A percentile compares a stretch with the other conserved stretches of the same genome.
phyloP scores from a whole-genome alignment of 495 filamentous ascomycete genomes.

The Cetradonia linearis region DNA sequence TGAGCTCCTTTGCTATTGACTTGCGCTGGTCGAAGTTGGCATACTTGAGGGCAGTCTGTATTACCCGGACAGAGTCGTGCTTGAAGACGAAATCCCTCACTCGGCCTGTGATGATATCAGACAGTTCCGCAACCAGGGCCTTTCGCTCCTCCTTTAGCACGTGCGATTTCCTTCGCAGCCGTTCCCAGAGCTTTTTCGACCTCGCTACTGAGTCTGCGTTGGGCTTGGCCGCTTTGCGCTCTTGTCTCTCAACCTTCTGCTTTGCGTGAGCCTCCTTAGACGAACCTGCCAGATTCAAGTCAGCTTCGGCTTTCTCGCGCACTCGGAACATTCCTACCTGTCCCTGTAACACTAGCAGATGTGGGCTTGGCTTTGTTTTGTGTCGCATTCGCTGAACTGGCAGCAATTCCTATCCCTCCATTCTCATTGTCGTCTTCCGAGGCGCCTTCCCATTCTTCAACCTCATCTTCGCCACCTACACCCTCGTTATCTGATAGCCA shows the following conservation, averaged over 20 bases:
- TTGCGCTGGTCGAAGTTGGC: slow-evolving; percentile 71
- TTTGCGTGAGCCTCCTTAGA: slow-evolving; percentile 85
- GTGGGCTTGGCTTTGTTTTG: slow-evolving; percentile 26
- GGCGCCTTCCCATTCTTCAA: slow-evolving; percentile 26
- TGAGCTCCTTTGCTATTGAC: slow-evolving; percentile 77
- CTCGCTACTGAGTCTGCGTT: slow-evolving; percentile 80
- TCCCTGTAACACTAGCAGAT: slow-evolving; percentile 3
- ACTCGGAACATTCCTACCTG: not conserved
- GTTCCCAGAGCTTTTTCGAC: slow-evolving; percentile 95
- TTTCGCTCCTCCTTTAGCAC: slow-evolving; percentile 78
- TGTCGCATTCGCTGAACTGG: slow-evolving; percentile 19
- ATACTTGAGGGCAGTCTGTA: slow-evolving; percentile 96
- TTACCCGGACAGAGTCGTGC: slow-evolving; percentile 88
- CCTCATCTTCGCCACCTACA: slow-evolving; percentile 30
- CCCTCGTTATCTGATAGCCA: slow-evolving; percentile 30
- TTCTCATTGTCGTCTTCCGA: slow-evolving; percentile 29
- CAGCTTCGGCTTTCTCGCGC: not conserved
- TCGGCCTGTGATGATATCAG: slow-evolving; percentile 76
- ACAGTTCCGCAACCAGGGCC: slow-evolving; percentile 76
- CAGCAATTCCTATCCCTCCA: slow-evolving; percentile 14
- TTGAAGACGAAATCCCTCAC: slow-evolving; percentile 96
- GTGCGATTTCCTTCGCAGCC: slow-evolving; percentile 80
- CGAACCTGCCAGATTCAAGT: slow-evolving; percentile 18
- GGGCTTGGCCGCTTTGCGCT: slow-evolving; percentile 87
- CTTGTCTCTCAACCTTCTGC: slow-evolving; percentile 76